These are phyloP conservation scores for Albifimbria verrucaria DNA, from an alignment of 2,329 filamentous ascomycete genomes.

Conservation along the genomic window DNA sequence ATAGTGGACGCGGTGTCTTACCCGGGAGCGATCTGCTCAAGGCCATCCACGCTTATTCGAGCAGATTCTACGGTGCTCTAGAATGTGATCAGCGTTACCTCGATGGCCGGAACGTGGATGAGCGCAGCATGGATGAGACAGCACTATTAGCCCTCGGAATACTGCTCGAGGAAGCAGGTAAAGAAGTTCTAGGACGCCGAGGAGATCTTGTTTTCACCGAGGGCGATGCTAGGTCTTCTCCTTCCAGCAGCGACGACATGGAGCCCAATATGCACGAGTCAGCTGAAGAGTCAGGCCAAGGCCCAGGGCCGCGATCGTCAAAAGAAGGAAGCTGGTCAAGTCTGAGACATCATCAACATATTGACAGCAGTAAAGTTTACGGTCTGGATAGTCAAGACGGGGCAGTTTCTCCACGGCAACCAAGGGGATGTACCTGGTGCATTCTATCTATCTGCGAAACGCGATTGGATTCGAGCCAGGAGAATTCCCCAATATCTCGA, in stretches of 20 bases:
- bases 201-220: constrained; percentile 74
- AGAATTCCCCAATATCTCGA: background rate
- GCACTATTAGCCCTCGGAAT: constrained; percentile 73
- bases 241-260: constrained; percentile 11
- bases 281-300: constrained; percentile 8
- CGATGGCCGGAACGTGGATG: constrained; percentile 36
- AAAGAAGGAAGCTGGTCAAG: constrained; percentile 29
- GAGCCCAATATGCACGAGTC: background rate
- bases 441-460: background rate
- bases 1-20: constrained; percentile 44
- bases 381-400: too few species aligned
- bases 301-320: constrained; percentile 14
- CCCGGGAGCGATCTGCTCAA: constrained; percentile 69
- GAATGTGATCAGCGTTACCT: constrained; percentile 16
- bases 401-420: too few species aligned
- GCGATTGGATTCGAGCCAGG: background rate
- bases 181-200: constrained; percentile 56
- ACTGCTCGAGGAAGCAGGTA: constrained; percentile 67
- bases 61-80: constrained; percentile 59
- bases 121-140: constrained; percentile 72
- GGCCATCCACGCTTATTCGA: constrained; percentile 64
- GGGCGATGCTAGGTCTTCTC: constrained; percentile 27
- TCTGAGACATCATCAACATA: constrained; percentile 1
- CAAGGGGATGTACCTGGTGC: too few species aligned
- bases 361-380: background rate